phyloP scores from a whole-genome alignment of 768 basidiomycete genomes.

The Auricularia auricula-judae region DNA sequence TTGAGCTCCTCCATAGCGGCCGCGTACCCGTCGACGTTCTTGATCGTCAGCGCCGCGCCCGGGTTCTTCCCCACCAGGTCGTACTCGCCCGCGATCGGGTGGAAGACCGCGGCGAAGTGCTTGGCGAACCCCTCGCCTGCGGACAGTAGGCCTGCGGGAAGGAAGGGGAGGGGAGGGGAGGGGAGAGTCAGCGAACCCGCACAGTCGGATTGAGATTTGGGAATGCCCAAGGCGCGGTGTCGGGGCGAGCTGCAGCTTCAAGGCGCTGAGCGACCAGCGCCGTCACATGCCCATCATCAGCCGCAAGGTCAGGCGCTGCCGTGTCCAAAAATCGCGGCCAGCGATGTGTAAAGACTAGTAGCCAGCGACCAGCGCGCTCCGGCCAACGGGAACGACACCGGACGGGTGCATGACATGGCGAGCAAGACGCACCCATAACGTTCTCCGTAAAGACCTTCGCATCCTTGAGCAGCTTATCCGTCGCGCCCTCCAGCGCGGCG shows the following conservation, averaged over 20 bases:
- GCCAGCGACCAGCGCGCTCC: too few relatives aligned
- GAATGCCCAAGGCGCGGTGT: too few relatives aligned
- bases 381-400: too few relatives aligned
- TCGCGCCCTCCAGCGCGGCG: slow-evolving; percentile 58
- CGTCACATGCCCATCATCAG: too few relatives aligned
- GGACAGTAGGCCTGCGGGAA: slow-evolving; percentile 47
- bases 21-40: slow-evolving; percentile 64
- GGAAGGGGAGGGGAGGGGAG: slow-evolving; percentile 6
- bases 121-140: slow-evolving; percentile 50
- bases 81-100: slow-evolving; percentile 63
- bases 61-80: slow-evolving; percentile 73
- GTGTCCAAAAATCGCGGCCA: too few relatives aligned
- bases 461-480: slow-evolving; percentile 89
- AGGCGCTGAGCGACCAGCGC: too few relatives aligned
- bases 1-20: slow-evolving; percentile 74
- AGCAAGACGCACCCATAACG: slow-evolving; percentile 53
- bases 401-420: too few relatives aligned
- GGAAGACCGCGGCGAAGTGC: slow-evolving; percentile 54
- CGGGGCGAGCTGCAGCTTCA: too few relatives aligned
- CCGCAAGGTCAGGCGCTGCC: too few relatives aligned
- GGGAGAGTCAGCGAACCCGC: too few relatives aligned
- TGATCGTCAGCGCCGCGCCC: slow-evolving; percentile 62
- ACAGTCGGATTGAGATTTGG: too few relatives aligned
- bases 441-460: slow-evolving; percentile 78
- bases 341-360: too few relatives aligned